Conservation (phyloP, 306 rosid genomes). For the Dalbergia cochinchinensis region DNA sequence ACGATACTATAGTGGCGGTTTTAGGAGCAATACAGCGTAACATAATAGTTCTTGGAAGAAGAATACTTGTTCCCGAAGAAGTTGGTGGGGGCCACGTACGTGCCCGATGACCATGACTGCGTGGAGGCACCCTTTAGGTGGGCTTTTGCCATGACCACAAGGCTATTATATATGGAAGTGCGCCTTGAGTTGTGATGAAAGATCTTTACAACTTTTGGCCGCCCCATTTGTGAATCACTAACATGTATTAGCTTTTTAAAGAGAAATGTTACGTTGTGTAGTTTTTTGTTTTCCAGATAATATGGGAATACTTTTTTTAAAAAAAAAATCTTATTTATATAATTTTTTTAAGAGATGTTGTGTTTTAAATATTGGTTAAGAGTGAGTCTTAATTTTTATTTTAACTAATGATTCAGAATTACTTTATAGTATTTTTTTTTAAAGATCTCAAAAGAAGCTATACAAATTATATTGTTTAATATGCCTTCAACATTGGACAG, state of each 20-base stretch:
- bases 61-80: neutral
- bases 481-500: too few relatives aligned
- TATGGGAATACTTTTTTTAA: too few relatives aligned
- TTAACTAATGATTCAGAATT: too few relatives aligned
- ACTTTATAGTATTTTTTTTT: too few relatives aligned
- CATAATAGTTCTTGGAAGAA: slow-evolving; percentile 19
- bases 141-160: slow-evolving; percentile 35
- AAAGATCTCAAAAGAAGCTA: too few relatives aligned
- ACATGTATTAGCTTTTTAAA: neutral
- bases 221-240: slow-evolving; percentile 47
- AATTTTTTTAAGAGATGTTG: too few relatives aligned
- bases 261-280: too few relatives aligned
- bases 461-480: too few relatives aligned
- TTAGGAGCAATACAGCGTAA: neutral
- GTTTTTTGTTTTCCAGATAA: too few relatives aligned
- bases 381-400: too few relatives aligned
- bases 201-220: neutral
- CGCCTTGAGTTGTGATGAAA: slow-evolving; percentile 45
- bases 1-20: neutral
- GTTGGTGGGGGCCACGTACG: slow-evolving; percentile 52
- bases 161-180: slow-evolving; percentile 28
- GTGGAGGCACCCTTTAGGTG: slow-evolving; percentile 30
- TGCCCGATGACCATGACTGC: slow-evolving; percentile 40
- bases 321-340: too few relatives aligned
- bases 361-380: too few relatives aligned